Evolutionary conservation across 2,329 filamentous ascomycete species (phyloP).

Genomic region (Venturia asperata): DNA sequence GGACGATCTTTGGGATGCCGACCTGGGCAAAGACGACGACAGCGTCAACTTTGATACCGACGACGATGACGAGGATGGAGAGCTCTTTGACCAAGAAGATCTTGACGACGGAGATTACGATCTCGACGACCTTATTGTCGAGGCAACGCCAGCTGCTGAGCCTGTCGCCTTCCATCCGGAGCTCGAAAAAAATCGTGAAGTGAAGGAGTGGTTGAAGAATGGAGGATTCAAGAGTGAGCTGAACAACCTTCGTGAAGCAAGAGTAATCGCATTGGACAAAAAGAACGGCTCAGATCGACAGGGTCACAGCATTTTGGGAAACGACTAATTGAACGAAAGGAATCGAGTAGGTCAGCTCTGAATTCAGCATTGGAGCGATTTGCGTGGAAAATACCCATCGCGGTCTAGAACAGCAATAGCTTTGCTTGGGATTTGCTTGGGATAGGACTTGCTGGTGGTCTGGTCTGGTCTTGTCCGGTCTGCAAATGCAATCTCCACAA

Average conservation of each 20-base stretch:
- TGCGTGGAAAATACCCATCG: neutral
- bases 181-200: neutral
- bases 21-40: neutral
- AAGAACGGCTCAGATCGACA: neutral
- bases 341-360: neutral
- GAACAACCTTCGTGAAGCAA: neutral
- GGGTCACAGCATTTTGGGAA: neutral
- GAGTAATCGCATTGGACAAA: neutral
- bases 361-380: neutral
- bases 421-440: too few relatives aligned
- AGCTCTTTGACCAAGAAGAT: neutral
- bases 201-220: conserved; percentile 8
- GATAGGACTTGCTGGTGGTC: neutral
- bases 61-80: neutral
- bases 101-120: conserved; percentile 3
- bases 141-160: neutral
- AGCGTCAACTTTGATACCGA: neutral
- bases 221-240: conserved; percentile 4
- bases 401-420: neutral
- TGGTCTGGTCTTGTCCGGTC: neutral
- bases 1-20: neutral
- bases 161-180: neutral
- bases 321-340: neutral
- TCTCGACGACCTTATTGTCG: neutral
- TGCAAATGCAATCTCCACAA: neutral